Evolutionary conservation across 2,329 filamentous ascomycete species (phyloP), one percentile per base, ranked within the genome.

Genomic region (Aureobasidium pullulans): DNA sequence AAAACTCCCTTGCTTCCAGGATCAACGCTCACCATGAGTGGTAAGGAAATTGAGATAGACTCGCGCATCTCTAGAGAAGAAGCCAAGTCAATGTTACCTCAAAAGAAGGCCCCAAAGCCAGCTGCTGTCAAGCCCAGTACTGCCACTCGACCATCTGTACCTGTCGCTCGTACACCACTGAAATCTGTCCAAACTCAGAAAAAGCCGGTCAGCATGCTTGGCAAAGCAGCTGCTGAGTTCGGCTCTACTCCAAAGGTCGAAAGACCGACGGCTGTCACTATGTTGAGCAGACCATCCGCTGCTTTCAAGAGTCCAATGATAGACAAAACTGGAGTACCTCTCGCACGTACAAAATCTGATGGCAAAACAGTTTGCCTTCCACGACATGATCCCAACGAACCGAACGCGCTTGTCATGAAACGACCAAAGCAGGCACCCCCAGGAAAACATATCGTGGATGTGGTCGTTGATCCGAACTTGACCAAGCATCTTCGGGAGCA

Each of bases 31-130:
- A 85, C 81, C 4, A 72, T 89, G 34, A 80, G 80, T 43, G 84
- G 86, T 1, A 89, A 85, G 68, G 86, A 89, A 60, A 73, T 89
- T 16, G 85, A 89, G 66, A 75, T 90, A 44, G 85, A 88, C 63
- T 80, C 79, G 0, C 71, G 82, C 43, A 81, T 89, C 3, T 75
- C 79, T 1, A 84, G 79, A 65, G 75, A 77, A n/a, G 84, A 87
- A 59, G 86, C 79, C 64, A 64, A 84, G 39, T 72, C 78, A 63
- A 52, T 57, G 48, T 71, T 32, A 62, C 28, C 57, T 34, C 31
- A 53, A 19, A 40, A 58, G 23, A 61, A 60, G 13, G 8, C 34
- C 2, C 32, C 16, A 8, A 57, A 48, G 43, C 16, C 37, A 48
- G 10, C n/a, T 48, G 28, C 34, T 48, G 36, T 32, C 15, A 57